Evolutionary conservation across 75 land plant genomes (phyloP), one percentile per base, ranked within the genome.

Genomic region (Gnetum montanum): DNA sequence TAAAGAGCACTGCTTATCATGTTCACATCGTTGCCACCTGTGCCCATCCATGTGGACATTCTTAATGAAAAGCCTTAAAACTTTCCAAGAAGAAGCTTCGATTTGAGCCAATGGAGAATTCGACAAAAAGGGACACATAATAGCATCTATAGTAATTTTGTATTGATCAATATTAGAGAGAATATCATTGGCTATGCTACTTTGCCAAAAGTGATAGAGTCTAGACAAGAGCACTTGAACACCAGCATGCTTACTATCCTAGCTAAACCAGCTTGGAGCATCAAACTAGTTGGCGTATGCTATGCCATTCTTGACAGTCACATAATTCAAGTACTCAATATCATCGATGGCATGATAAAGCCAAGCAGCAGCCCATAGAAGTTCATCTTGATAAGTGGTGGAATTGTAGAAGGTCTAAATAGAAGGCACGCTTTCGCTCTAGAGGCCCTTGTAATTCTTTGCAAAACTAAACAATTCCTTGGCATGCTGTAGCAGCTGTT

Each of bases 321-420:
- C 96, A 74, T 78, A 95, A 7, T 72, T 56, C 35, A 90, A 50
- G 58, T 78, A 93, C 13, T 62, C 15, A 15, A 71, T 45, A 6
- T 93, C 82, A 12, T 77, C 78, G 31, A 87, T 93, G 15, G 98
- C 96, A 77, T 89, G 83, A 55, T 79, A 89, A 15, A 93, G 80
- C 98, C 98, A 93, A 43, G 82, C 50, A 37, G 98, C 86, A 36
- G 84, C 98, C 98, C 98, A 93, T 31, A 95, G 71, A 41, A 95
- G 81, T 61, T 95, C 99, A 66, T 95, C 99, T 47, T 57, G 66
- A 70, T 73, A 95, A 11, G 92, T 88, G 5, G 96, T 86, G 3
- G 99, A 95, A 48, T 95, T 95, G 59, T 95, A 95, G 70, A 64
- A 95, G 2, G 19, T 64, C 59, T 72, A 73, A 22, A 79, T 77